A percentile compares a stretch with the other conserved stretches of the same genome.
Conservation (phyloP, 1,284 basidiomycete genomes). For the Inonotus hispidus region DNA sequence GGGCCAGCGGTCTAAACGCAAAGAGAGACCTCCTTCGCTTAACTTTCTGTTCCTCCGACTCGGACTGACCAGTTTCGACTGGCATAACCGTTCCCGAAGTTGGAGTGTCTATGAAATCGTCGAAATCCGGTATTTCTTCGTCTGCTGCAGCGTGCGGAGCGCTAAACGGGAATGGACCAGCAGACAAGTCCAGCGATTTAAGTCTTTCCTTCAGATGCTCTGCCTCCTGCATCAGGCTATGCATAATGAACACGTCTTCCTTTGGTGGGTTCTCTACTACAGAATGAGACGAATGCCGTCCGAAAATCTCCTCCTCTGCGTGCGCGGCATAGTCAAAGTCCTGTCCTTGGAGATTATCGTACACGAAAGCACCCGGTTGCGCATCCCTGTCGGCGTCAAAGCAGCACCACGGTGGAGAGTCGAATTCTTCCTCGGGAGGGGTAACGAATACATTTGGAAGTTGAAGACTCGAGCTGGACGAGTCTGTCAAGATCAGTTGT, state of each 20-base stretch:
- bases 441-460: slow-evolving; percentile 58
- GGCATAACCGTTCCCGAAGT: background rate
- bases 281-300: background rate
- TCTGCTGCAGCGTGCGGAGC: background rate
- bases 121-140: background rate
- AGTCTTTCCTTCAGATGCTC: slow-evolving; percentile 11
- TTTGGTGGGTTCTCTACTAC: background rate
- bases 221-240: slow-evolving; percentile 15
- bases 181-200: slow-evolving; percentile 11
- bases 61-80: background rate
- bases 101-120: background rate
- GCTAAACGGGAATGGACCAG: background rate
- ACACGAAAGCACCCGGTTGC: slow-evolving; percentile 14
- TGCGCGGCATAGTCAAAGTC: slow-evolving; percentile 15
- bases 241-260: slow-evolving; percentile 14
- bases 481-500: background rate
- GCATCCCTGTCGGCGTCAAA: slow-evolving; percentile 49
- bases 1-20: slow-evolving; percentile 11
- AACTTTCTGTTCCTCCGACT: background rate
- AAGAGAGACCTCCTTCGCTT: slow-evolving; percentile 10
- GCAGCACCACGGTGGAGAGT: slow-evolving; percentile 55
- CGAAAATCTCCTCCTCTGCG: slow-evolving; percentile 11
- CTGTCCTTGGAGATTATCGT: slow-evolving; percentile 11
- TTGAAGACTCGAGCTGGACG: background rate
- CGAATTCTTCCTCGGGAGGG: slow-evolving; percentile 66